Percentiles rank a stretch among this genome's conserved stretches.
phyloP scores from a whole-genome alignment of 805 yeast genomes.

The Zygoascus bituminiphila region DNA sequence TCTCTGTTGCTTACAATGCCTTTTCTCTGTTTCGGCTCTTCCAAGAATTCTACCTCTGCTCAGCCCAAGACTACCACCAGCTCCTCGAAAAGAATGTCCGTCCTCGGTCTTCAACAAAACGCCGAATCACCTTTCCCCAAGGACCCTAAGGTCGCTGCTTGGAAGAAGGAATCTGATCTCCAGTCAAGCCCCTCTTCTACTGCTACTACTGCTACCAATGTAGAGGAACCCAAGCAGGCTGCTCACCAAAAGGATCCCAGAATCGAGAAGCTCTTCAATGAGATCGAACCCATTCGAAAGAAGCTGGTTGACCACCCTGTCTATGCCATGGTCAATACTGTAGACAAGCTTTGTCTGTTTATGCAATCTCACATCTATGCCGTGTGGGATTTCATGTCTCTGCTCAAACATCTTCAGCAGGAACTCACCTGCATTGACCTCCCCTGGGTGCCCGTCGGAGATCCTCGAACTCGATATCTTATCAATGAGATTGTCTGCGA shows the following conservation, averaged over 20 bases:
- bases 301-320: constrained; percentile 16
- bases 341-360: constrained; percentile 12
- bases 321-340: constrained; percentile 14
- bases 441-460: constrained; percentile 18
- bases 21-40: constrained; percentile 1
- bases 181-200: neutral
- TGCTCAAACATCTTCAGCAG: constrained; percentile 15
- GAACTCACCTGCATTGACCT: constrained; percentile 14
- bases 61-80: neutral
- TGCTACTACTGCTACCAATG: neutral
- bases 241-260: constrained; percentile 6
- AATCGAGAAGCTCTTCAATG: constrained; percentile 12
- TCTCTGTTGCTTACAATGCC: neutral
- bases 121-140: neutral
- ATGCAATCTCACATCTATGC: constrained; percentile 18
- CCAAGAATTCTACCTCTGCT: neutral
- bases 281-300: constrained; percentile 13
- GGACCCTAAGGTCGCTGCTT: neutral
- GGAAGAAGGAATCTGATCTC: neutral
- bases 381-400: constrained; percentile 19
- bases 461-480: constrained; percentile 16
- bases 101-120: neutral
- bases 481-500: constrained; percentile 19
- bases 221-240: neutral
- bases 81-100: constrained; percentile 3